Evolutionary conservation across 2,329 filamentous ascomycete genomes (phyloP).

Genomic region (Aspergillus neoniger): DNA sequence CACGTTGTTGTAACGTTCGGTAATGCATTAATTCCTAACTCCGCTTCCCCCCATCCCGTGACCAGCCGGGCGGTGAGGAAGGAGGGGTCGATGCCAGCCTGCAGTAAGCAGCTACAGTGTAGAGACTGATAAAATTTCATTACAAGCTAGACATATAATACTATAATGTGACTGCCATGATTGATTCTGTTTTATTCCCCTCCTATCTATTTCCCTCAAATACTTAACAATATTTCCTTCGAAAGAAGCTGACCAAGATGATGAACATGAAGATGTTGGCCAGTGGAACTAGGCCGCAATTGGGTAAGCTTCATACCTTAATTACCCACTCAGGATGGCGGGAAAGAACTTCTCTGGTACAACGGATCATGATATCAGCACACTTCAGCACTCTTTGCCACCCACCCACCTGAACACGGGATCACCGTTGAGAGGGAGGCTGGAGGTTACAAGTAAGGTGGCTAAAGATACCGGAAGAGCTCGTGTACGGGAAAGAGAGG

Average conservation of each 20-base stretch:
- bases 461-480: background rate
- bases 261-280: background rate
- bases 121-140: no score
- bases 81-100: constrained; percentile 3
- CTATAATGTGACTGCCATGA: no score
- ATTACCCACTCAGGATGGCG: background rate
- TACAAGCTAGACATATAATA: no score
- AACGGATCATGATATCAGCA: constrained; percentile 10
- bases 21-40: constrained; percentile 8
- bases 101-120: background rate
- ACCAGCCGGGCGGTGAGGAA: constrained; percentile 3
- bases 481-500: background rate
- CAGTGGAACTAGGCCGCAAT: background rate
- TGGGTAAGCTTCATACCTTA: background rate
- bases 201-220: no score
- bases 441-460: background rate
- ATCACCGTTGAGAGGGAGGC: no score
- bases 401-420: background rate
- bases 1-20: background rate
- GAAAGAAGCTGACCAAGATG: no score
- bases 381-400: background rate
- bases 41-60: background rate
- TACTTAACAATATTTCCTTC: no score
- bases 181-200: no score
- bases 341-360: background rate